Conservation (phyloP, 208 protist species). For the Acanthamoeba pearcei region DNA sequence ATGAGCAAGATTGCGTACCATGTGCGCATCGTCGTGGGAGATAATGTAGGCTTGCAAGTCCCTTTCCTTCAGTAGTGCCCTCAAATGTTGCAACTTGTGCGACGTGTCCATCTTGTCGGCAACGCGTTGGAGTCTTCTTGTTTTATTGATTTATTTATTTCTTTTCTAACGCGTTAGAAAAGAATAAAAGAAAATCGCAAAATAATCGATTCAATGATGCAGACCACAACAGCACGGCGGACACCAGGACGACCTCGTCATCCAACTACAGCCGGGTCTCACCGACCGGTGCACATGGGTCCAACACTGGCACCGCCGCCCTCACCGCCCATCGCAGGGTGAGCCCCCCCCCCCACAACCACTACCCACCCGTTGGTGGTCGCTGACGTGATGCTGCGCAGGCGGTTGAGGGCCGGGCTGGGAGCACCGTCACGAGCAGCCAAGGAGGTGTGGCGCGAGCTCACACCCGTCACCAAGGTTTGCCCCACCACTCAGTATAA, state of each 20-base stretch:
- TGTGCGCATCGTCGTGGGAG: constrained; percentile 95
- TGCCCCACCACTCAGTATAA: neutral
- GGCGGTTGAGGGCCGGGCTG: neutral
- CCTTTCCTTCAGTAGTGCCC: constrained; percentile 89
- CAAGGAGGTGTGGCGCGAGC: neutral
- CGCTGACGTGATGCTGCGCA: neutral
- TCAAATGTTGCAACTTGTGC: constrained; percentile 82
- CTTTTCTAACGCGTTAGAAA: too few relatives aligned
- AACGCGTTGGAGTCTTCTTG: neutral
- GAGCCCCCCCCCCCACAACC: too few relatives aligned
- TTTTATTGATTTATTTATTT: too few relatives aligned
- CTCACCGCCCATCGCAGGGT: too few relatives aligned
- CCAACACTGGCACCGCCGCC: too few relatives aligned
- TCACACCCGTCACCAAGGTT: constrained; percentile 19
- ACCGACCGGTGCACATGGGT: too few relatives aligned
- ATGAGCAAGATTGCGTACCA: constrained; percentile 77
- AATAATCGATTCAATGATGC: neutral
- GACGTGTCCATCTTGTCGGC: neutral
- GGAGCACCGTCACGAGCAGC: neutral
- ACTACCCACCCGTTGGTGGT: too few relatives aligned
- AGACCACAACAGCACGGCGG: too few relatives aligned
- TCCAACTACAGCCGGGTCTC: too few relatives aligned
- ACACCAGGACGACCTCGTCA: too few relatives aligned
- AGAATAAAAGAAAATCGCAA: neutral
- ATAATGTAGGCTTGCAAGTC: constrained; percentile 93